phyloP scores from a whole-genome alignment of 2,329 filamentous ascomycete species.

The Magnaporthiopsis poae region DNA sequence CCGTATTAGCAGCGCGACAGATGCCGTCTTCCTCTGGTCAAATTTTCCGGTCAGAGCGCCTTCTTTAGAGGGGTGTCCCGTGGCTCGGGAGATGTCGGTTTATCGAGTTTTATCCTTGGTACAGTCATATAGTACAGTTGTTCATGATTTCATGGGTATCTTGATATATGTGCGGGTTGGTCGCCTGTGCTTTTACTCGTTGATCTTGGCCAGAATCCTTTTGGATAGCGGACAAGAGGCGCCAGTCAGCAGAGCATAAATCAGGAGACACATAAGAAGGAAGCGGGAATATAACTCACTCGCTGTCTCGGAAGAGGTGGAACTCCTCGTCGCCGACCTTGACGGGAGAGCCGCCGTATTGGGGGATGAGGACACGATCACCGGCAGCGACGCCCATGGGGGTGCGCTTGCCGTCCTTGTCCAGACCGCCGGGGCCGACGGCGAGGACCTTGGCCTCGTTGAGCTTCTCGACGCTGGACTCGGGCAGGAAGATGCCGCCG shows the following conservation, averaged over 20 bases:
- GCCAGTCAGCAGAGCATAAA: slow-evolving; percentile 10
- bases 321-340: slow-evolving; percentile 98
- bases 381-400: slow-evolving; percentile 72
- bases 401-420: slow-evolving; percentile 82
- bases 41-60: neutral
- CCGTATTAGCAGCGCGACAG: neutral
- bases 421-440: slow-evolving; percentile 78
- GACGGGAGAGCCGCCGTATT: slow-evolving; percentile 87
- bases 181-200: slow-evolving; percentile 57
- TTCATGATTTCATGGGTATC: slow-evolving; percentile 20
- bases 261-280: neutral
- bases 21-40: neutral
- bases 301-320: slow-evolving; percentile 90
- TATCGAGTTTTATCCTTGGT: slow-evolving; percentile 5
- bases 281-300: slow-evolving; percentile 54
- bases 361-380: slow-evolving; percentile 90
- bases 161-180: slow-evolving; percentile 17
- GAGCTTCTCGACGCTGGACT: slow-evolving; percentile 93
- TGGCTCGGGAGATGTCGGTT: neutral
- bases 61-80: neutral
- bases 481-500: slow-evolving; percentile 92
- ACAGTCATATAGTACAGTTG: slow-evolving; percentile 10
- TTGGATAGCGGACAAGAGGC: neutral
- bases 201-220: slow-evolving; percentile 97
- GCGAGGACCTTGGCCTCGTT: slow-evolving; percentile 96